Conservation (phyloP, 805 yeast species). For the Nakazawaea peltata region DNA sequence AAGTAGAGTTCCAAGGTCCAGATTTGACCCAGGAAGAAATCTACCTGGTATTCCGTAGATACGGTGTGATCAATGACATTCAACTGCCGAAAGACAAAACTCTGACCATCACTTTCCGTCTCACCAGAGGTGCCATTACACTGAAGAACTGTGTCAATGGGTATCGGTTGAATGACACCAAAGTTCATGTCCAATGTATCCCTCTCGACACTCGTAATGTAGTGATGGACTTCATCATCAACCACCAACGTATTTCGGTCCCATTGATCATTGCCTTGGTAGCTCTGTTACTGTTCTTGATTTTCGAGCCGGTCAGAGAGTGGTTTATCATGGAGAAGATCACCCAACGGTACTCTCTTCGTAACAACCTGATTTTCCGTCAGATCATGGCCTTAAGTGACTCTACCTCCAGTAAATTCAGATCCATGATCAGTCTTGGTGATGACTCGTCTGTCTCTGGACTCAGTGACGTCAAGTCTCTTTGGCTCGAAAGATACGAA, state of each 20-base stretch:
- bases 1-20: slow-evolving; percentile 70
- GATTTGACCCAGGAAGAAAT: slow-evolving; percentile 69
- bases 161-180: slow-evolving; percentile 50
- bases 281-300: slow-evolving; percentile 73
- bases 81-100: slow-evolving; percentile 41
- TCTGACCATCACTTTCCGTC: slow-evolving; percentile 49
- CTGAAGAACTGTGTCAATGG: slow-evolving; percentile 93
- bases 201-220: slow-evolving; percentile 45
- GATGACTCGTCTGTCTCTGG: neutral
- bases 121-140: slow-evolving; percentile 62
- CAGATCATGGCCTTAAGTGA: slow-evolving; percentile 25
- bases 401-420: slow-evolving; percentile 15
- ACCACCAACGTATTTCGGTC: slow-evolving; percentile 76
- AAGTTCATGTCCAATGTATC: slow-evolving; percentile 68
- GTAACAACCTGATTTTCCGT: slow-evolving; percentile 27
- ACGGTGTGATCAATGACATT: slow-evolving; percentile 78
- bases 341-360: slow-evolving; percentile 47
- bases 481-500: slow-evolving; percentile 70
- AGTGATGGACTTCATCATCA: slow-evolving; percentile 48
- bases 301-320: slow-evolving; percentile 91
- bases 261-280: slow-evolving; percentile 73
- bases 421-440: neutral
- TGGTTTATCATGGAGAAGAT: slow-evolving; percentile 71
- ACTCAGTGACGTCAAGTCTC: slow-evolving; percentile 18
- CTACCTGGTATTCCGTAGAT: slow-evolving; percentile 76